These are phyloP conservation scores for Xylaria sp. DNA, from an alignment of 2,329 filamentous ascomycete species.

Conservation along the genomic window DNA sequence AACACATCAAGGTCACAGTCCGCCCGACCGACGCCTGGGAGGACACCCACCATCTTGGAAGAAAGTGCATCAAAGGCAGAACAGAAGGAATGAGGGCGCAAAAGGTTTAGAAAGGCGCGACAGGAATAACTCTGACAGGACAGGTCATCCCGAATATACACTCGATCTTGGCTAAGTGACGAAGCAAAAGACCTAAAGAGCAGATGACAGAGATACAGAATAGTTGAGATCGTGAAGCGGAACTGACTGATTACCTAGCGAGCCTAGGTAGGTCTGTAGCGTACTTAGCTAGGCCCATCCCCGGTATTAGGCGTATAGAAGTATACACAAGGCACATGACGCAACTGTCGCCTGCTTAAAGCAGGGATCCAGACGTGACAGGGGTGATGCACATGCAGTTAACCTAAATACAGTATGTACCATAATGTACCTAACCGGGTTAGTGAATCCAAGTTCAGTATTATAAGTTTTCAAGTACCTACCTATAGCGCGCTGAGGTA, in stretches of 20 bases:
- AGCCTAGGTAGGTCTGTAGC: background rate
- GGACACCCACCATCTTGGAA: constrained; percentile 25
- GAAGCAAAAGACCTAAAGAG: background rate
- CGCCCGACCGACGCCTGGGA: background rate
- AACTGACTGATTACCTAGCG: background rate
- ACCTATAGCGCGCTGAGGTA: too few relatives aligned
- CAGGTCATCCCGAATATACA: constrained; percentile 6
- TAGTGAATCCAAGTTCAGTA: too few relatives aligned
- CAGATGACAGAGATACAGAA: background rate
- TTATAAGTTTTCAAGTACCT: too few relatives aligned
- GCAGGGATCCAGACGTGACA: background rate
- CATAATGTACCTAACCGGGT: too few relatives aligned
- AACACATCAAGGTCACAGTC: background rate
- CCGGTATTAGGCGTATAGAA: background rate
- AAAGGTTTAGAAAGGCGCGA: background rate
- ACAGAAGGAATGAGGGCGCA: background rate
- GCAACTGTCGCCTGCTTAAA: constrained; percentile 2
- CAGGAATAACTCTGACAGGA: background rate
- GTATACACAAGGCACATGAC: constrained; percentile 6
- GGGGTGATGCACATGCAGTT: background rate
- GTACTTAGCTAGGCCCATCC: background rate
- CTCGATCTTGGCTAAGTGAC: background rate
- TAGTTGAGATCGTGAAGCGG: background rate
- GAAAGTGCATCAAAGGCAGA: constrained; percentile 2
- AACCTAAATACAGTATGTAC: too few relatives aligned